Percentiles rank a stretch among this genome's conserved stretches.
phyloP scores from a whole-genome alignment of 2,329 filamentous ascomycete species.

The Clonostachys rhizophaga region DNA sequence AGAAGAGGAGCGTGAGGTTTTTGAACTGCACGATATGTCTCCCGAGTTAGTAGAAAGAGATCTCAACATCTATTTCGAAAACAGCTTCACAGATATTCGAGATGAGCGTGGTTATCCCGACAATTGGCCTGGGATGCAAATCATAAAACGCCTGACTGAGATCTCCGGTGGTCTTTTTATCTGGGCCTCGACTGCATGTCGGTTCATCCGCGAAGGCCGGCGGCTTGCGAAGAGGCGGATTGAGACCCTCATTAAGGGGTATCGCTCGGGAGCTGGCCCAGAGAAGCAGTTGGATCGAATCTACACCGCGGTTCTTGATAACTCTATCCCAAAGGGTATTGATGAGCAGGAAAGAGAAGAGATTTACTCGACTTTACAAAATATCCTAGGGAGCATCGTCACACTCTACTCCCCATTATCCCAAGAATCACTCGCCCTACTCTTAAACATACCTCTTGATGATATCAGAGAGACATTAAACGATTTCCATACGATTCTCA shows the following conservation, averaged over 20 bases:
- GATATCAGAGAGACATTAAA: background rate
- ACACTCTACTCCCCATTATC: background rate
- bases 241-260: constrained; percentile 12
- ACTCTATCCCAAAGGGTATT: background rate
- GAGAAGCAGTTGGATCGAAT: constrained; percentile 4
- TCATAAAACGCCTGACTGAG: constrained; percentile 9
- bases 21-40: too few relatives aligned
- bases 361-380: background rate
- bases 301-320: constrained; percentile 10
- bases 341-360: background rate
- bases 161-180: constrained; percentile 22
- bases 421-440: background rate
- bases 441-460: background rate
- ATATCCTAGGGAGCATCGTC: background rate
- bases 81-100: too few relatives aligned
- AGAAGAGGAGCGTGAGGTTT: constrained; percentile 13
- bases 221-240: constrained; percentile 5
- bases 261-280: background rate
- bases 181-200: constrained; percentile 18
- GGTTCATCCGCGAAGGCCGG: constrained; percentile 1
- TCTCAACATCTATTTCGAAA: too few relatives aligned
- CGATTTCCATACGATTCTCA: constrained; percentile 8
- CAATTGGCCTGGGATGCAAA: constrained; percentile 3
- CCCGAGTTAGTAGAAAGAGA: too few relatives aligned
- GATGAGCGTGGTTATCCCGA: too few relatives aligned